Percentiles rank a stretch among this genome's conserved stretches.
These are phyloP conservation scores for Starmera pachycereana DNA, from an alignment of 805 yeast species.

Conservation along the genomic window DNA sequence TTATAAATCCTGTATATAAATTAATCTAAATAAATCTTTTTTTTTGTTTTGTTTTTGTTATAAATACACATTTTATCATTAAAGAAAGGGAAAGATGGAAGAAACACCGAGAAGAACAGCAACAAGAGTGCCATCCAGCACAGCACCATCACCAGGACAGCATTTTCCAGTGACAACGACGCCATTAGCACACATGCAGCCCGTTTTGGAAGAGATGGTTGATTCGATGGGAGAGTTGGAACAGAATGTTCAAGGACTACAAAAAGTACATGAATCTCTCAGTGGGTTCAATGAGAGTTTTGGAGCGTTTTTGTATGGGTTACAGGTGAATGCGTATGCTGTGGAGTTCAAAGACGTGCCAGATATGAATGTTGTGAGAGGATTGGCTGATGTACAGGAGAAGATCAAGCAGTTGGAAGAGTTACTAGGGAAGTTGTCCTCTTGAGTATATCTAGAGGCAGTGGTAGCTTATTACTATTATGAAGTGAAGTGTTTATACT, in stretches of 20 bases:
- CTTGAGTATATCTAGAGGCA: no score
- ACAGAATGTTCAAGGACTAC: slow-evolving; percentile 45
- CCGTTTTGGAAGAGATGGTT: slow-evolving; percentile 32
- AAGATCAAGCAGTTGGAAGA: slow-evolving; percentile 13
- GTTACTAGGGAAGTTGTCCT: slow-evolving; percentile 2
- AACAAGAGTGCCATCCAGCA: slow-evolving; percentile 13
- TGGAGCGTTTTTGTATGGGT: slow-evolving; percentile 66
- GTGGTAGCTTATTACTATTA: no score
- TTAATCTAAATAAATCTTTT: no score
- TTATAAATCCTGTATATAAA: no score
- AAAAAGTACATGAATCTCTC: slow-evolving; percentile 50
- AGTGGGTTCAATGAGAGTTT: slow-evolving; percentile 68
- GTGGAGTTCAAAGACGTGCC: slow-evolving; percentile 43
- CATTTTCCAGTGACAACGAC: slow-evolving; percentile 35
- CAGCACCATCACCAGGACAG: slow-evolving; percentile 31
- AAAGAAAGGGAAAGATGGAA: no score
- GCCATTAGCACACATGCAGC: slow-evolving; percentile 33
- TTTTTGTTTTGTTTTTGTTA: no score
- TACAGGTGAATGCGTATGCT: slow-evolving; percentile 83
- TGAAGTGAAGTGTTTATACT: no score
- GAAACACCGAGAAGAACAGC: neutral
- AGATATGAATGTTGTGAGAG: slow-evolving; percentile 3
- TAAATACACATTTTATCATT: no score
- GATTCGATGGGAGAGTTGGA: slow-evolving; percentile 48
- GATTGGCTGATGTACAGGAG: slow-evolving; percentile 8